Evolutionary conservation across 2,329 filamentous ascomycete species (phyloP).

Genomic region (Xylaria arbuscula): DNA sequence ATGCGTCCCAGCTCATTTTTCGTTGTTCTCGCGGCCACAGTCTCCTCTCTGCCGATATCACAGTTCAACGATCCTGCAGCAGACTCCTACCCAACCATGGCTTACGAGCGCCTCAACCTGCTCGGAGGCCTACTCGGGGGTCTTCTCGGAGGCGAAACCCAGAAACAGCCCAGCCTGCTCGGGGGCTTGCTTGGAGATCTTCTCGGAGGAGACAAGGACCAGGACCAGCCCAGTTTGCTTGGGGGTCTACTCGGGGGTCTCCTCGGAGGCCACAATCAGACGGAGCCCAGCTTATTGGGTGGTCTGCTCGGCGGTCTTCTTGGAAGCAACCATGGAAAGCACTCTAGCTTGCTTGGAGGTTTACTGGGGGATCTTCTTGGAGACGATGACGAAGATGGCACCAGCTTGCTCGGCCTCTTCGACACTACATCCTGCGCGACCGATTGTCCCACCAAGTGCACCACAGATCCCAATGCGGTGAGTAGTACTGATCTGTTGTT

Average conservation of each 20-base stretch:
- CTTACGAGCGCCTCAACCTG: conserved; percentile 33
- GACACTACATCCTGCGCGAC: conserved; percentile 34
- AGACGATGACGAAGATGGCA: background rate
- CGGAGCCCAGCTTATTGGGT: too few species aligned
- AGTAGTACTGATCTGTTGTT: conserved; percentile 35
- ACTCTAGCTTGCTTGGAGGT: background rate
- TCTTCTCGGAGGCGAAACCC: background rate
- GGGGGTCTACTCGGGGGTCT: conserved; percentile 33
- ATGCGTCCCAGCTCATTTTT: conserved; percentile 43
- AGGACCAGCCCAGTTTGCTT: conserved; percentile 25
- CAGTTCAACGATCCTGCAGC: conserved; percentile 26
- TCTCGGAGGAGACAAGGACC: background rate
- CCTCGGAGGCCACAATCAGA: background rate
- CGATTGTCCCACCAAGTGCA: conserved; percentile 36
- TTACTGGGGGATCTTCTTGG: conserved; percentile 31
- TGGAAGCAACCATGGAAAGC: background rate
- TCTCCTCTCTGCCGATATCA: conserved; percentile 36
- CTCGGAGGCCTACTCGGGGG: conserved; percentile 20
- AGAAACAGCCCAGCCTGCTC: too few species aligned
- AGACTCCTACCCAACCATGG: conserved; percentile 24
- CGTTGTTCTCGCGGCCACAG: conserved; percentile 29
- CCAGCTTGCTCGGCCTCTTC: conserved; percentile 7
- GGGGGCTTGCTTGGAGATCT: conserved; percentile 8
- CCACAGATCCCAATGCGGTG: conserved; percentile 14
- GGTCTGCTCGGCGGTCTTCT: background rate